Percentiles rank a stretch among this genome's conserved stretches.
Conservation (phyloP, 257 asterid genomes). For the Nicotiana benthamiana region DNA sequence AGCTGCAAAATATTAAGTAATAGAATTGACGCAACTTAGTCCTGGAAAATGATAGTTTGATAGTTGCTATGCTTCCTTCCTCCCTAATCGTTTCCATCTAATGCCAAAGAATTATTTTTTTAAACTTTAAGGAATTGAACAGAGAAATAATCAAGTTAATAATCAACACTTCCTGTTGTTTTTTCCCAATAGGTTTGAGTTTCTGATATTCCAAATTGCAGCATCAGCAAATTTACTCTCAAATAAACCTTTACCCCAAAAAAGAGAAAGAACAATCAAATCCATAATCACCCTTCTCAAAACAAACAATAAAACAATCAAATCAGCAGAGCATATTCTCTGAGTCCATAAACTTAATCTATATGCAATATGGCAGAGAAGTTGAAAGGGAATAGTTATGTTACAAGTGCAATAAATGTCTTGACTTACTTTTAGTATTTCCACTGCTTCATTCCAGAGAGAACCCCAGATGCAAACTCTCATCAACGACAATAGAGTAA, state of each 20-base stretch:
- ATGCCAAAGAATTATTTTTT: background rate
- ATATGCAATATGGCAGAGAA: background rate
- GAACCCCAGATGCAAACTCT: constrained; percentile 88
- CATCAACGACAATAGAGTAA: constrained; percentile 60
- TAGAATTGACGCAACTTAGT: background rate
- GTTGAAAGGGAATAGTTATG: background rate
- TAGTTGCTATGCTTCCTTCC: background rate
- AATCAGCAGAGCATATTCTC: background rate
- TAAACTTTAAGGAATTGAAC: background rate
- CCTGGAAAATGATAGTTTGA: background rate
- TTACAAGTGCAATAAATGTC: background rate
- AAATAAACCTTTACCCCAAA: background rate
- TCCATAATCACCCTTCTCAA: background rate
- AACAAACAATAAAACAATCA: no score
- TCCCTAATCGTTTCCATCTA: background rate
- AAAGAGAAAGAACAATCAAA: background rate
- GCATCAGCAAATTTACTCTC: background rate
- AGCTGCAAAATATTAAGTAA: constrained; percentile 23
- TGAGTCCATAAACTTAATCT: background rate
- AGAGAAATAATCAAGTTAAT: background rate
- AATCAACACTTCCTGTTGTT: background rate
- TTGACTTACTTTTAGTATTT: constrained; percentile 54
- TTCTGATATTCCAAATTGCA: background rate
- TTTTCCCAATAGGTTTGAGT: background rate
- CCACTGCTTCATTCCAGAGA: constrained; percentile 61